Evolutionary conservation across 1,284 basidiomycete genomes (phyloP), one percentile per base, ranked within the genome.

Genomic region (Ganoderma lingzhi): DNA sequence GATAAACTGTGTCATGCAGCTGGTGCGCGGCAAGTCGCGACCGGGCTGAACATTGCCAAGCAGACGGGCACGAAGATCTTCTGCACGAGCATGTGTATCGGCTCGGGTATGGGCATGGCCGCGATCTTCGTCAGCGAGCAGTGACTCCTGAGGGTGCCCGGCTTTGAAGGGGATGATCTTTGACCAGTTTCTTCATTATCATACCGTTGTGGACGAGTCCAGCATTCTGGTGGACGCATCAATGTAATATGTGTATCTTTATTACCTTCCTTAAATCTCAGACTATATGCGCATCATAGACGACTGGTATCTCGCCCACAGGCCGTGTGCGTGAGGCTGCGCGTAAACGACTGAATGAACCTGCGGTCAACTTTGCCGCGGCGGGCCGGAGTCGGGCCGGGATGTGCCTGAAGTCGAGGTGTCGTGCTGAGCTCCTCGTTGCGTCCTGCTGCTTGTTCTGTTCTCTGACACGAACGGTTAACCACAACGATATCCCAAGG

Each of bases 1-100:
- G n/a, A 8, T 3, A 3, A 53, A 17, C n/a, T 28, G 28, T 56
- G 68, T 23, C 23, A 1, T 73, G 71, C 76, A 88, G 94, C 96
- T 71, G 96, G 96, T 75, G 91, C 94, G 10, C 86, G 96, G 61
- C 96, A 97, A 82, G 87, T 97, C 71, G 94, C 94, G 1, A 98
- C 96, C 12, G 95, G 90, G 19, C 82, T 96, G 65, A 90, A 90
- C 75, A 92, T 96, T 71, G 92, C 94, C 44, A 95, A 92, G 85
- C 90, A 95, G 80, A 90, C 89, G 63, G 85, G 84, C 58, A 86
- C 86, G 56, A 93, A 92, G 81, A 81, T 96, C 66, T 96, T 97
- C 74, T 92, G 95, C 59, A 96, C 96, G 1, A 94, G 91, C 76
- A 99, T 99, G 97, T 98, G 97, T 81, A 94, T 98, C 77, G 97